Evolutionary conservation across 306 rosid genomes (phyloP), one percentile per base, ranked within the genome.

Genomic region (Abrus precatorius): DNA sequence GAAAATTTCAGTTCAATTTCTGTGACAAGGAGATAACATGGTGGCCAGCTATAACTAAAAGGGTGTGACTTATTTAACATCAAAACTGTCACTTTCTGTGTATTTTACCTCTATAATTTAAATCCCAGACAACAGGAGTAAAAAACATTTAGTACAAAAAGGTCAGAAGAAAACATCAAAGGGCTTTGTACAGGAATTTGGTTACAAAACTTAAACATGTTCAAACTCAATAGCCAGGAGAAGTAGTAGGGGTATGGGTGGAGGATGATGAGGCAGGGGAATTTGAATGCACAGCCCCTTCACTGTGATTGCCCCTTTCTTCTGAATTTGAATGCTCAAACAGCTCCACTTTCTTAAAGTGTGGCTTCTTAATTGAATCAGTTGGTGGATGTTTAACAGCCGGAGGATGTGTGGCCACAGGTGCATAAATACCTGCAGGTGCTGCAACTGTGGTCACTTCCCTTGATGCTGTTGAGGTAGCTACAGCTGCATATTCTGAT

Each of bases 211-310:
- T 14, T 52, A 82, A 1, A 78, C 84, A 38, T 79, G 8, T 41
- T 80, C 76, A 69, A 69, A 59, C 45, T 88, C 65, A 87, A 79
- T 59, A 80, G 71, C 79, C 81, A 72, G 75, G 86, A 63, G 91
- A 89, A 52, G 82, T 64, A 30, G 83, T 82, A 38, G 91, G 80
- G 28, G 88, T 84, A 59, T 89, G 97, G 33, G 93, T 86, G 76
- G 94, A 91, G 34, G 94, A 92, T 65, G 99, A 92, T 14, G 97
- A 90, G 3, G 90, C 84, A 0, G 95, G 88, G 20, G 97, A 93
- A 82, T 84, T 91, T 62, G 86, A 89, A 53, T 90, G 90, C 68
- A 59, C 87, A 7, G 78, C 84, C 2, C 85, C 87, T 69, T 81
- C 94, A 55, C 91, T 79, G 43, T 82, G 85, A 86, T 88, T 83